phyloP scores from a whole-genome alignment of 495 filamentous ascomycete genomes.

The Lophium mytilinum region DNA sequence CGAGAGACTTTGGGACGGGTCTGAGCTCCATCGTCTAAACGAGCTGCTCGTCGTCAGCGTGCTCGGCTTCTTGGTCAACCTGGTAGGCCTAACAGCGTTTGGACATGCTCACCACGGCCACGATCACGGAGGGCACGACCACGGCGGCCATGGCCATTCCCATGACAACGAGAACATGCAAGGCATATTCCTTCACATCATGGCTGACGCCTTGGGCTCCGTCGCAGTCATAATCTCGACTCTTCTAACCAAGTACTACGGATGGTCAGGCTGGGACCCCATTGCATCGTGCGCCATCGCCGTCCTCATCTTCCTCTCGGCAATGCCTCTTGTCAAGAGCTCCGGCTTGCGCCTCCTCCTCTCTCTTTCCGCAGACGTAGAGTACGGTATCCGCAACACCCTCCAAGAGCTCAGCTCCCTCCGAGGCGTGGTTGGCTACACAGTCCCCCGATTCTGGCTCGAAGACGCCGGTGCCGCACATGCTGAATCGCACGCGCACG shows the following conservation, averaged over 20 bases:
- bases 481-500: slow-evolving; percentile 28
- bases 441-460: slow-evolving; percentile 89
- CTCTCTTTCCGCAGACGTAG: slow-evolving; percentile 72
- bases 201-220: slow-evolving; percentile 91
- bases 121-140: slow-evolving; percentile 30
- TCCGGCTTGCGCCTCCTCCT: slow-evolving; percentile 75
- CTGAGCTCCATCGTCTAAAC: slow-evolving; percentile 70
- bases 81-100: slow-evolving; percentile 87
- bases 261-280: slow-evolving; percentile 94
- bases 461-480: slow-evolving; percentile 54
- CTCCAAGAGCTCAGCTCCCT: slow-evolving; percentile 75
- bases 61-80: slow-evolving; percentile 77
- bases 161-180: slow-evolving; percentile 98
- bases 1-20: slow-evolving; percentile 72
- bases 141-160: slow-evolving; percentile 35
- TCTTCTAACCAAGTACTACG: slow-evolving; percentile 70
- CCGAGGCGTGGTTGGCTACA: slow-evolving; percentile 76
- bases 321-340: slow-evolving; percentile 77
- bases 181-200: slow-evolving; percentile 94
- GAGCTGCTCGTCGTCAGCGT: slow-evolving; percentile 84
- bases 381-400: slow-evolving; percentile 81
- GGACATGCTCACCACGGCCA: slow-evolving; percentile 65
- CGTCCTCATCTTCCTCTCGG: slow-evolving; percentile 79
- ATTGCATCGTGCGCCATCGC: slow-evolving; percentile 91
- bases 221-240: slow-evolving; percentile 93